These are phyloP conservation scores for Amanita fuliginea DNA, from an alignment of 768 basidiomycete genomes.

Conservation along the genomic window DNA sequence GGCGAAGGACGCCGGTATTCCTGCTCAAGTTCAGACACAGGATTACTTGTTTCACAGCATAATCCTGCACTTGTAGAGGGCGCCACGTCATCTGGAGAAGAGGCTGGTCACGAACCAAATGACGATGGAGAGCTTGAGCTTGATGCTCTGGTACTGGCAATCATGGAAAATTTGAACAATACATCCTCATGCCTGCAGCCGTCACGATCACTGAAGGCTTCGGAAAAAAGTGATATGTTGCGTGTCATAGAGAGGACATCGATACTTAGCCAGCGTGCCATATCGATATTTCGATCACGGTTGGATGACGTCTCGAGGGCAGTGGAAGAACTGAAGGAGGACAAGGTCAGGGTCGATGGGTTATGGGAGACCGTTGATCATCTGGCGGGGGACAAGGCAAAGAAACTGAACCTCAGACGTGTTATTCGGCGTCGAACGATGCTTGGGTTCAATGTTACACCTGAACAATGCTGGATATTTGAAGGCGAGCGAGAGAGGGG, in stretches of 20 bases:
- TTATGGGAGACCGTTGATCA: constrained; percentile 32
- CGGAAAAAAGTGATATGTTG: not conserved
- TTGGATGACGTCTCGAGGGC: not conserved
- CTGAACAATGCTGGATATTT: not conserved
- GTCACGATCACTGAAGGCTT: not conserved
- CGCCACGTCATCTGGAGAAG: not conserved
- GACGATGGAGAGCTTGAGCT: not conserved
- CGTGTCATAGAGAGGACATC: not conserved
- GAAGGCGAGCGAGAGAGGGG: constrained; percentile 33
- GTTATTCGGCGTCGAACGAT: constrained; percentile 13
- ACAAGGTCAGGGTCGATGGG: constrained; percentile 27
- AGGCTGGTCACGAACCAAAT: not conserved
- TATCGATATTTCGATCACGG: not conserved
- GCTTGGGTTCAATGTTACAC: not conserved
- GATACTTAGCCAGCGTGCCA: not conserved
- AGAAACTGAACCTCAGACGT: constrained; percentile 20
- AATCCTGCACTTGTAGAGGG: not conserved
- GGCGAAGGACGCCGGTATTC: not conserved
- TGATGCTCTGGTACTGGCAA: not conserved
- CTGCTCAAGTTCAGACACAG: not conserved
- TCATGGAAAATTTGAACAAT: constrained; percentile 3
- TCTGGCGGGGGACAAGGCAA: constrained; percentile 34
- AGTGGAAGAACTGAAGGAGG: constrained; percentile 8
- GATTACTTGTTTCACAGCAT: not conserved
- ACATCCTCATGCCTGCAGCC: not conserved